phyloP scores from a whole-genome alignment of 2,329 filamentous ascomycete species.

The Drechslerella stenobrocha region DNA sequence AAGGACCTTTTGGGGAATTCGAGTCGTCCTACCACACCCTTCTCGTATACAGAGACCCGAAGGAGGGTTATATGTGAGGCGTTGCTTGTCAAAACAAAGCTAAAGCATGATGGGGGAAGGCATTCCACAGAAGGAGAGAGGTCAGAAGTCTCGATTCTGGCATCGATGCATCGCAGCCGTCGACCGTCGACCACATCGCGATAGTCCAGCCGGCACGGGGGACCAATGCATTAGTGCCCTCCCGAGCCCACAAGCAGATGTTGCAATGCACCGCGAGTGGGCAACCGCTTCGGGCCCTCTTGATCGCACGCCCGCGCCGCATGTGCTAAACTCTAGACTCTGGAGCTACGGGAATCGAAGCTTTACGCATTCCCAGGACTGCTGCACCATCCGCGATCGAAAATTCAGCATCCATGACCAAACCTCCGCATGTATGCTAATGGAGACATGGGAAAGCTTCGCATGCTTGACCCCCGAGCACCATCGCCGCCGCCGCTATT shows the following conservation, averaged over 20 bases:
- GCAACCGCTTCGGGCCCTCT: no score
- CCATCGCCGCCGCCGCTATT: no score
- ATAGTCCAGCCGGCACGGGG: slow-evolving; percentile 31
- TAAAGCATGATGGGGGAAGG: slow-evolving; percentile 21
- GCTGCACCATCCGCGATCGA: no score
- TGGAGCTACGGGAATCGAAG: no score
- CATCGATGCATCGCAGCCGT: slow-evolving; percentile 4
- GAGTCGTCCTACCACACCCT: slow-evolving; percentile 26
- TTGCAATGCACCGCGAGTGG: background rate
- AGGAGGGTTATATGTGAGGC: slow-evolving; percentile 35
- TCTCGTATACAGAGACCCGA: slow-evolving; percentile 42
- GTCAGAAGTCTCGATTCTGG: slow-evolving; percentile 7
- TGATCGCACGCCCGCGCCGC: no score
- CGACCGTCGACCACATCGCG: slow-evolving; percentile 30
- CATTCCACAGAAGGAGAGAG: slow-evolving; percentile 17
- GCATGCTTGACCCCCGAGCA: no score
- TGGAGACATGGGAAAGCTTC: no score
- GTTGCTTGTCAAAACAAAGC: slow-evolving; percentile 24
- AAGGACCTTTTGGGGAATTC: slow-evolving; percentile 30
- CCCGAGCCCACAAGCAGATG: background rate
- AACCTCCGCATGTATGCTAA: no score
- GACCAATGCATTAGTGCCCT: background rate
- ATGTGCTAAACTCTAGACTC: no score
- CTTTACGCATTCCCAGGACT: no score
- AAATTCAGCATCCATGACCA: no score